phyloP scores from a whole-genome alignment of 78 protist genomes.

The Dictyostelium brefeldianum region DNA sequence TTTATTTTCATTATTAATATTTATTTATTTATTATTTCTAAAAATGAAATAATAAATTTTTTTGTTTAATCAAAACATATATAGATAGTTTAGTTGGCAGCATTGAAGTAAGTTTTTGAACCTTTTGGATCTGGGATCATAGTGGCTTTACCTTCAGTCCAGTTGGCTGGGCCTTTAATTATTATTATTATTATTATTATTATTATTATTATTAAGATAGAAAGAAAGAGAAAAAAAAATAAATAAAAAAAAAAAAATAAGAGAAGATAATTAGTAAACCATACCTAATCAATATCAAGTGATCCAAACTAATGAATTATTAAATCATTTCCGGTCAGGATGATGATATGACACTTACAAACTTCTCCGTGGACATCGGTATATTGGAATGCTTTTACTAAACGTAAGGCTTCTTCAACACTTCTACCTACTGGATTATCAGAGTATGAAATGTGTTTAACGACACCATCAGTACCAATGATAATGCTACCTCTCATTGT shows the following conservation, averaged over 20 bases:
- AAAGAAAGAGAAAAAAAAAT: too few species aligned
- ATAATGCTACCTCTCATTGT: conserved; percentile 92
- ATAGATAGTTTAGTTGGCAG: conserved; percentile 6
- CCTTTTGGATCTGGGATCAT: conserved; percentile 83
- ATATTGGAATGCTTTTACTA: conserved; percentile 88
- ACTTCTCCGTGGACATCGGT: conserved; percentile 83
- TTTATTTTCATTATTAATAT: too few species aligned
- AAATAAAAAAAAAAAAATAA: too few species aligned
- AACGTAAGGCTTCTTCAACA: conserved; percentile 93
- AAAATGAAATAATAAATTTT: too few species aligned
- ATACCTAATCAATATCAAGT: too few species aligned
- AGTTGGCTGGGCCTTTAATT: conserved; percentile 90
- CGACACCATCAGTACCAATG: conserved; percentile 74
- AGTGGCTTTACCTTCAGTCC: conserved; percentile 66
- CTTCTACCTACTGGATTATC: conserved; percentile 95
- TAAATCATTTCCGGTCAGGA: too few species aligned
- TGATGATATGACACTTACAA: neutral
- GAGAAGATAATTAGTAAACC: too few species aligned
- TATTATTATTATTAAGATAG: too few species aligned
- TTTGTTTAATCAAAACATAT: too few species aligned
- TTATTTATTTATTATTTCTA: too few species aligned
- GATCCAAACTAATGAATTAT: too few species aligned
- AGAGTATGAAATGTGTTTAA: conserved; percentile 90
- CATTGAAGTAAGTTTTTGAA: conserved; percentile 55
- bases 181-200: too few species aligned